Percentiles rank a stretch among this genome's conserved stretches.
phyloP scores from a whole-genome alignment of 192 early-diverging fungal genomes.

The Diversispora epigaea region DNA sequence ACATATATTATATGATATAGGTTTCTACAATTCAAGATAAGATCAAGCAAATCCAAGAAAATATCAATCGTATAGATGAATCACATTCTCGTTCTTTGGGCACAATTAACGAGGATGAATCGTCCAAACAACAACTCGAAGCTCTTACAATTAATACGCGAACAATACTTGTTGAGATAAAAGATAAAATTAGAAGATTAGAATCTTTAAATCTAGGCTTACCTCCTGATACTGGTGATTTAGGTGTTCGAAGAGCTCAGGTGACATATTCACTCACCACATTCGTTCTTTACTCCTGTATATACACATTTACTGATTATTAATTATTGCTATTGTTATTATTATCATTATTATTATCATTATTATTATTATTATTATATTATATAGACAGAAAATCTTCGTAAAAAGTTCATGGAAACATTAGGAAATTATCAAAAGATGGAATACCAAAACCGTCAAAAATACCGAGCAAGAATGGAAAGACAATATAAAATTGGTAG shows the following conservation, averaged over 20 bases:
- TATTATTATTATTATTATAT: slow-evolving; percentile 10
- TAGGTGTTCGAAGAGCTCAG: slow-evolving; percentile 19
- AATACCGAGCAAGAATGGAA: slow-evolving; percentile 81
- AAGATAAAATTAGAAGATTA: slow-evolving; percentile 50
- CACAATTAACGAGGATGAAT: slow-evolving; percentile 38
- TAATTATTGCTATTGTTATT: no score
- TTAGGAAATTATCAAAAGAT: slow-evolving; percentile 78
- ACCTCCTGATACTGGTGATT: slow-evolving; percentile 13
- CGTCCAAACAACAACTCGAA: slow-evolving; percentile 41
- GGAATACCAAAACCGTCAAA: slow-evolving; percentile 77
- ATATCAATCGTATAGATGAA: slow-evolving; percentile 41
- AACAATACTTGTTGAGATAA: slow-evolving; percentile 41
- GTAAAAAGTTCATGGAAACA: slow-evolving; percentile 61
- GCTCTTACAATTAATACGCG: slow-evolving; percentile 37
- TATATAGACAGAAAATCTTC: slow-evolving; percentile 50
- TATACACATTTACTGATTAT: no score
- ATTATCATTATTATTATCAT: no score
- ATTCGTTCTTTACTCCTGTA: slow-evolving; percentile 6
- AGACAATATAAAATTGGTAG: slow-evolving; percentile 81
- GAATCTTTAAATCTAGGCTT: slow-evolving; percentile 7
- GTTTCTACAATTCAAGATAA: slow-evolving; percentile 31
- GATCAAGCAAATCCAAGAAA: slow-evolving; percentile 27
- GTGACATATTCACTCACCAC: slow-evolving; percentile 15
- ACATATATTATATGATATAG: slow-evolving; percentile 7
- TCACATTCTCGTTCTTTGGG: slow-evolving; percentile 41